phyloP scores from a whole-genome alignment of 176 grass and related monocot genomes.

The Elymus sibiricus region DNA sequence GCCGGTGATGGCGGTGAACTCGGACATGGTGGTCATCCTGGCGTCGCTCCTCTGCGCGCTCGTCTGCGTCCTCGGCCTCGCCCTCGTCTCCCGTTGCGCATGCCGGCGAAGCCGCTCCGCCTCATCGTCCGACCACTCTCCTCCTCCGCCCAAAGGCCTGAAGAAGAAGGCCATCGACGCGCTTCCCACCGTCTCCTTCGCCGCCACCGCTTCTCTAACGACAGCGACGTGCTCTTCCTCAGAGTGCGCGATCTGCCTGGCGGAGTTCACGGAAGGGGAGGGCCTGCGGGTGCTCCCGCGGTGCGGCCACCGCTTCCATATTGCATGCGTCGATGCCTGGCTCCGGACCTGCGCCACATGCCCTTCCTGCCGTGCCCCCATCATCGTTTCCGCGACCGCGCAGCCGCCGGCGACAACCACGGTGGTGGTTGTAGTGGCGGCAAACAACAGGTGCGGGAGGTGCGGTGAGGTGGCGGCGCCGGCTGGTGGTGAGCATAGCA shows the following conservation, averaged over 20 bases:
- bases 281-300: slow-evolving; percentile 52
- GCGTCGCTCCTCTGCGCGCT: slow-evolving; percentile 53
- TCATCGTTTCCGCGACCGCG: not conserved
- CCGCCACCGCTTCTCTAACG: not conserved
- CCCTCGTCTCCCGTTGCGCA: slow-evolving; percentile 30
- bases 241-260: slow-evolving; percentile 52
- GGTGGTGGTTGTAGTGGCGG: not conserved
- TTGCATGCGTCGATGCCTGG: slow-evolving; percentile 58
- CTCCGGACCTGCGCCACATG: slow-evolving; percentile 41
- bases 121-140: not conserved
- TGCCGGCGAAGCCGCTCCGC: not conserved
- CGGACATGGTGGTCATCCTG: slow-evolving; percentile 60
- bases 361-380: slow-evolving; percentile 42
- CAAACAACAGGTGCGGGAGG: slow-evolving; percentile 11
- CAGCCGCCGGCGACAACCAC: not conserved
- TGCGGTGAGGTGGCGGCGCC: slow-evolving; percentile 14
- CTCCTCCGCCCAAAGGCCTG: slow-evolving; percentile 34
- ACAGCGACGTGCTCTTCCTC: not conserved
- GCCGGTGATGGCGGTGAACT: slow-evolving; percentile 39
- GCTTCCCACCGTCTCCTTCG: slow-evolving; percentile 32
- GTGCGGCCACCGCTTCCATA: slow-evolving; percentile 63
- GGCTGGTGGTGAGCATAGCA: too few species aligned
- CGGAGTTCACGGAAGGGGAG: slow-evolving; percentile 45
- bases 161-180: slow-evolving; percentile 51
- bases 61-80: slow-evolving; percentile 55